Base-by-base conservation (phyloP, 495 filamentous ascomycete species). In the Lineolata rhizophorae region DNA sequence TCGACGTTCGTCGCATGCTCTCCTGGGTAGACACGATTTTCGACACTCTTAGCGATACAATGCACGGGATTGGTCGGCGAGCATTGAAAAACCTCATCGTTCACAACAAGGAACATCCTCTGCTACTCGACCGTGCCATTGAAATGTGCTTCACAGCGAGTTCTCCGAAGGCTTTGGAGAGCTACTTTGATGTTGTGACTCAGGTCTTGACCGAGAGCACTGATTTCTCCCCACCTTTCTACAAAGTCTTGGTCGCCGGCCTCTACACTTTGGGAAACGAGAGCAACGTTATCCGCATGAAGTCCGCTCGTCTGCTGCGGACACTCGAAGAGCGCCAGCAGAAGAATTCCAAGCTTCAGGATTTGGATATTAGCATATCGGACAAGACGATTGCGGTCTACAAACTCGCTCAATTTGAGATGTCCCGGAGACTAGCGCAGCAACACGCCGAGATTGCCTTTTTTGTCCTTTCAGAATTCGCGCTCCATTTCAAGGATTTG, bases 351-450 rank as follows among this genome's bases (percentile, higher is more conserved):
- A 80, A 84, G 42, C 68, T 95, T 20, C 83, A 92, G 45, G 90
- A 95, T 49, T 90, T 92, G 30, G 90, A 97, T 43, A 93, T 97
- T 42, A 93, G 85, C 48, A 84, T 97, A 27, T 84, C 87, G 1
- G 90, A 97, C 54, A 92, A 93, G 54, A 97, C 87, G 0, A 92
- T 85, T 35, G 87, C 87, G 1, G 85, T 97, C 2, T 95, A 94
- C 52, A 95, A 94, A 52, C 64, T 84, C 12, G 87, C 87, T 3
- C 90, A 95, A 42, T 95, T 94, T 39, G 87, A 95, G 43, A 84
- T 84, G 5, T 95, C 90, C 0, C 82, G 83, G 40, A 57, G 80
- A 28, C 61, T 95, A n/a, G 74, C 87, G 3, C 77, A 75, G 43
- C 74, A 84, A 37, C 79, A 95, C 48, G 63, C 75, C 0, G 80